A percentile compares a stretch with the other conserved stretches of the same genome.
phyloP scores from a whole-genome alignment of 208 protist species.

The Acanthamoeba castellanii region DNA sequence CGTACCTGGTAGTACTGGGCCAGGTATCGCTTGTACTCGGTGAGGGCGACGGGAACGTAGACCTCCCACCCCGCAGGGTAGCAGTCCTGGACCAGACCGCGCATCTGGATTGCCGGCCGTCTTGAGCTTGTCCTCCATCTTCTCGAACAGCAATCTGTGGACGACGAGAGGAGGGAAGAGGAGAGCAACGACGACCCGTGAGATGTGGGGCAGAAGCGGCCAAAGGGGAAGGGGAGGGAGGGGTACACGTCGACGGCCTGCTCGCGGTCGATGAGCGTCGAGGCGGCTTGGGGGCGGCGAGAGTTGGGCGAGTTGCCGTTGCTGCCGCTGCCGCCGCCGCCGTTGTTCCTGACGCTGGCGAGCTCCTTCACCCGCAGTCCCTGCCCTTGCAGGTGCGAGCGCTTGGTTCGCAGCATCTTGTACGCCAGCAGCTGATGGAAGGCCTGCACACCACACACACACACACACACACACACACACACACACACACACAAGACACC shows the following conservation, averaged over 20 bases:
- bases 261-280: conserved; percentile 33
- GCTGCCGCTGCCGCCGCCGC: background rate
- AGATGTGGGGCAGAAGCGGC: too few relatives aligned
- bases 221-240: background rate
- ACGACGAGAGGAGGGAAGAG: background rate
- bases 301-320: background rate
- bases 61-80: conserved; percentile 62
- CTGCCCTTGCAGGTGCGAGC: conserved; percentile 7
- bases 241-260: conserved; percentile 28
- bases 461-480: background rate
- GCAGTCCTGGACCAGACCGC: conserved; percentile 17
- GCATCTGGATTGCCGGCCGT: conserved; percentile 24
- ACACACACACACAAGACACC: too few relatives aligned
- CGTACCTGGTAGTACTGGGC: conserved; percentile 33
- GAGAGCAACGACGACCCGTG: background rate
- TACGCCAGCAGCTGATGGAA: conserved; percentile 35
- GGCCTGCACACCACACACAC: background rate
- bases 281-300: background rate
- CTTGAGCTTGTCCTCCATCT: conserved; percentile 67
- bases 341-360: background rate
- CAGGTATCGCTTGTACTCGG: conserved; percentile 73
- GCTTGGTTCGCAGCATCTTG: conserved; percentile 60
- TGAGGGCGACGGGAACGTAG: conserved; percentile 68
- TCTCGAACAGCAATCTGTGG: background rate
- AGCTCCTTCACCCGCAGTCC: conserved; percentile 58